These are phyloP conservation scores for Platanus orientalis DNA, from an alignment of 164 flowering plant genomes.

Conservation along the genomic window DNA sequence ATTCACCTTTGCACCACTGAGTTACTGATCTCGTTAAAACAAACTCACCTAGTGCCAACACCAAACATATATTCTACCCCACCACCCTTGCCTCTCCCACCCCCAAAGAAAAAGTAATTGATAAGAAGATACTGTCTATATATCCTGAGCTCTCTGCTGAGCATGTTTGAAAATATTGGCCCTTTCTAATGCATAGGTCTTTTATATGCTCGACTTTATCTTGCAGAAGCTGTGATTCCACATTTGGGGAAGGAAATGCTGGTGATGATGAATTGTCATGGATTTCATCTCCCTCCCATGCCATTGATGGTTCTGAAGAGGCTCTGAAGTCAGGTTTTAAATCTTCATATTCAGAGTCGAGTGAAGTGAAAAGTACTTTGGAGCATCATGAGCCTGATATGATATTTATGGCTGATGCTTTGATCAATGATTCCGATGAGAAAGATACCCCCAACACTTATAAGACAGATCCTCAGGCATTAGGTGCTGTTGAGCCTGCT, in stretches of 20 bases:
- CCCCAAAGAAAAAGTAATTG: no score
- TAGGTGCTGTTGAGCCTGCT: conserved; percentile 24
- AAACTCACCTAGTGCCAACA: no score
- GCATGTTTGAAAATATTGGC: background rate
- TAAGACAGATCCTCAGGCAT: conserved; percentile 15
- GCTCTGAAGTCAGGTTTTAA: conserved; percentile 29
- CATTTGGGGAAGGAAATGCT: conserved; percentile 49
- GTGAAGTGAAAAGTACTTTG: conserved; percentile 19
- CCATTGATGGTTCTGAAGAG: conserved; percentile 43
- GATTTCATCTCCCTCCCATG: conserved; percentile 52
- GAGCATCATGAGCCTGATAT: conserved; percentile 26
- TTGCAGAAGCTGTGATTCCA: conserved; percentile 77
- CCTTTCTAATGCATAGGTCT: background rate
- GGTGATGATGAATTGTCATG: conserved; percentile 54
- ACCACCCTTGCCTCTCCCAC: no score
- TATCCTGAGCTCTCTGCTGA: no score
- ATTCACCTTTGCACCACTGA: no score
- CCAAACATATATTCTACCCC: no score
- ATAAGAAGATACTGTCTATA: no score
- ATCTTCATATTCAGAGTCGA: conserved; percentile 35
- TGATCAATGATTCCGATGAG: conserved; percentile 18
- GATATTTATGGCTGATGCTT: conserved; percentile 16
- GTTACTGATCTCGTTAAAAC: no score
- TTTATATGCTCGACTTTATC: background rate
- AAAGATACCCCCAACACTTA: conserved; percentile 13